Percentiles rank a stretch among this genome's conserved stretches.
Conservation (phyloP, 164 flowering plant genomes). For the Vitis riparia region DNA sequence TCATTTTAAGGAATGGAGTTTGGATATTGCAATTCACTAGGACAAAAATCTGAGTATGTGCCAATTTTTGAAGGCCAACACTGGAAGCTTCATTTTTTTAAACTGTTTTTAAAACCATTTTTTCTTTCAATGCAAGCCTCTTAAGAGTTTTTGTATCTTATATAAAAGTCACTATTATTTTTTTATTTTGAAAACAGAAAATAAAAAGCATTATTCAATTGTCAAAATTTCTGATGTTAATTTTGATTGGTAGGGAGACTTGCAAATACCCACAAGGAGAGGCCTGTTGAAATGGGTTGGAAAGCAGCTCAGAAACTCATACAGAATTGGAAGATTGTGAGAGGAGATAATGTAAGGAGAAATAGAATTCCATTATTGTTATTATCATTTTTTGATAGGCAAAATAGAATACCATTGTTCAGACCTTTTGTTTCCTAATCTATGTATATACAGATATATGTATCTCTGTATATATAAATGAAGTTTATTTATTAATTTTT, state of each 20-base stretch:
- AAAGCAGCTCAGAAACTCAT: constrained; percentile 94
- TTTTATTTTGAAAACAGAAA: too few relatives aligned
- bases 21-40: too few relatives aligned
- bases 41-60: too few relatives aligned
- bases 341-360: constrained; percentile 80
- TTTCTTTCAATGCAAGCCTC: too few relatives aligned
- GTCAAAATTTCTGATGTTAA: too few relatives aligned
- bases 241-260: background rate
- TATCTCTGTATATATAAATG: background rate
- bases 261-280: background rate
- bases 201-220: too few relatives aligned
- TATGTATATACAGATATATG: background rate
- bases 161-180: too few relatives aligned
- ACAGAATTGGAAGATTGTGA: constrained; percentile 72
- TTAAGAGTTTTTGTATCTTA: too few relatives aligned
- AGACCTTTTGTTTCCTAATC: background rate
- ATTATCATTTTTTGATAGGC: background rate
- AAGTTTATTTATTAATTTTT: background rate
- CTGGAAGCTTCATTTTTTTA: too few relatives aligned
- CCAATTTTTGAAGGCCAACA: too few relatives aligned
- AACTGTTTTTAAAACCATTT: too few relatives aligned
- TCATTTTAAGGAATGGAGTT: too few relatives aligned
- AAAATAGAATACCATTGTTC: background rate
- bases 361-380: background rate
- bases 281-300: constrained; percentile 67